Evolutionary conservation across 169 alveolate species (phyloP), one percentile per base, ranked within the genome.

Genomic region (Theileria luwenshuni): DNA sequence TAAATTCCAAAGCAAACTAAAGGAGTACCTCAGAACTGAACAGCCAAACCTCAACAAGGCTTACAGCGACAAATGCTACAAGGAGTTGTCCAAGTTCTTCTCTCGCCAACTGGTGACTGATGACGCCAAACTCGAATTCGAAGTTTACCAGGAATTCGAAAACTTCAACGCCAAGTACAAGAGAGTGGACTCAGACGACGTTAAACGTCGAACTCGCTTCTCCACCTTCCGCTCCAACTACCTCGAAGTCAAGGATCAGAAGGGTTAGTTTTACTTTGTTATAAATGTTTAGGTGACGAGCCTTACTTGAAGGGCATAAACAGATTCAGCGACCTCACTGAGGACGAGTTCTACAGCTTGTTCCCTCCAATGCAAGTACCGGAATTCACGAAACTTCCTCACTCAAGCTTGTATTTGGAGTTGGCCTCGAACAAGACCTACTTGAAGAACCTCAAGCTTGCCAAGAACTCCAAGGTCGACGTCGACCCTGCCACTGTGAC

Each of bases 241-340:
- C 27, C 51, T 30, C 0, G 60, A 19, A 7, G 69, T 81, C 7
- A 45, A 62, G 42, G 45, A 23, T 7, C 89, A 73, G 33, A 25
- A 42, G 25, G 43, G 72, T 63, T 45, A 45, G 72, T 63, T 45
- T 12, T 41, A 63, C 7, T 5, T 2, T 33, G 2, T 23, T 1
- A 28, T 45, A 6, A 6, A 33, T 28, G 28, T 63, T 1, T 63
- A 63, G 72, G 65, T 8, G 19, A 27, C 17, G 89, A 71, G 38
- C 25, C 74, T 1, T 81, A 81, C 74, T 45, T 38, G 10, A 74
- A 42, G 81, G 85, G 72, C 0, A 25, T 74, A 69, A 74, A 74
- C 81, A 74, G 59, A 25, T 81, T 81, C 80, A 47, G 65, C 52
- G 89, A 81, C 48, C 74, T 60, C 77, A 63, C 68, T 28, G 38